Conservation (phyloP, 768 basidiomycete genomes). For the Pleurotus cornucopiae region DNA sequence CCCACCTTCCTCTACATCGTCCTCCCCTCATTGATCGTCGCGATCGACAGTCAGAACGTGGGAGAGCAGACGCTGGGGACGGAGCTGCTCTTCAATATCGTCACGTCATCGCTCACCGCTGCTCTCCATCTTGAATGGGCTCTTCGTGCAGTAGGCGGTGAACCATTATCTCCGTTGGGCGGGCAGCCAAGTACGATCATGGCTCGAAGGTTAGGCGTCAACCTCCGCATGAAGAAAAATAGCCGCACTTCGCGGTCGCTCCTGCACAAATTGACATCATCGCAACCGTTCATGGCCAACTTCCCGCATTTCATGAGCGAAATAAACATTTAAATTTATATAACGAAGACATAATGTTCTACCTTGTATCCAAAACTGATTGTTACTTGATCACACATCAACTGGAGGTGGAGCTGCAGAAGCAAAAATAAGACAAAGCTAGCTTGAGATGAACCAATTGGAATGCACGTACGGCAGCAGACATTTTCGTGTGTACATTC, state of each 20-base stretch:
- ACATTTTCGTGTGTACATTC: constrained; percentile 68
- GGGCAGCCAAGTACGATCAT: constrained; percentile 63
- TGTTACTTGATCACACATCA: constrained; percentile 12
- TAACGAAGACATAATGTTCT: not conserved
- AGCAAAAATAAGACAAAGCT: not conserved
- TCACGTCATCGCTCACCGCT: constrained; percentile 62
- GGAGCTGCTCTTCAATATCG: constrained; percentile 61
- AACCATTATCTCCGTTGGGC: constrained; percentile 39
- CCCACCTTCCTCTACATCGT: constrained; percentile 70
- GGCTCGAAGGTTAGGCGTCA: constrained; percentile 62
- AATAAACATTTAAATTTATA: constrained; percentile 18
- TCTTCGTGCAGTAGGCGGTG: constrained; percentile 46
- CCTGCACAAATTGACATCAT: constrained; percentile 55
- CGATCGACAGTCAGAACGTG: constrained; percentile 49
- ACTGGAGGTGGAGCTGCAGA: constrained; percentile 11
- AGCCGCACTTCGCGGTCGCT: constrained; percentile 50
- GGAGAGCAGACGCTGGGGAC: constrained; percentile 50
- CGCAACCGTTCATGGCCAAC: constrained; percentile 64
- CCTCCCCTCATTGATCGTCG: constrained; percentile 55
- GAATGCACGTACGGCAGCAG: constrained; percentile 66
- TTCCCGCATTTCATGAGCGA: constrained; percentile 64
- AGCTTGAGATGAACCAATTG: not conserved
- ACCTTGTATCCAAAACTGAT: not conserved
- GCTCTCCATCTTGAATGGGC: constrained; percentile 73
- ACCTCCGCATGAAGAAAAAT: constrained; percentile 48